Evolutionary conservation across 192 early-diverging fungal species (phyloP), one percentile per base, ranked within the genome.

Genomic region (Backusella luteola): DNA sequence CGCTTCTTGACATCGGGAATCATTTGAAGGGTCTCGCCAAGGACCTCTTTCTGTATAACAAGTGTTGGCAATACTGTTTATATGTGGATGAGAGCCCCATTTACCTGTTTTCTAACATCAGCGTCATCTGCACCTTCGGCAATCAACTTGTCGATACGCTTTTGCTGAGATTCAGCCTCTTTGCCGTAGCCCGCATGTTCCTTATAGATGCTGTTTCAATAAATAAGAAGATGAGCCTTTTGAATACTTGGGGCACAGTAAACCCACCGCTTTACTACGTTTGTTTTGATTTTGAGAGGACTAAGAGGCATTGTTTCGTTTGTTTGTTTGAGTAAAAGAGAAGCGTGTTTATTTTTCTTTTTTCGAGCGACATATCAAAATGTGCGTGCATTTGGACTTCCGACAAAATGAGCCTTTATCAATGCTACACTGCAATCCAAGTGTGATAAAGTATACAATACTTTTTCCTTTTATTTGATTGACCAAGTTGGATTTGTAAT

Each of bases 101-200:
- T 78, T 88, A 88, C 89, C 85, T 91, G 89, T 77, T 91, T 89
- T 74, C 84, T 80, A 74, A 91, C 82, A 69, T 88, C 86, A 39
- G 84, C 79, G 36, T 87, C 82, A 73, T 91, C 88, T 26, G 87
- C 87, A 52, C 82, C 84, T 7, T 83, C 80, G 23, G 74, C 85
- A 32, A 82, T 74, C 42, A 91, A 71, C 34, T 81, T 90, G 34
- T 87, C 86, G 39, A 91, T 89, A 29, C 85, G 84, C 41, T 79
- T 73, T 71, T 87, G 79, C 70, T 91, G 90, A 14, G 70, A 56
- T 12, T 72, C 66, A 9, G 81, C 83, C 53, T 91, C 90, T 66
- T 83, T 79, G 23, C 67, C 66, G 76, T 91, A 91, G 34, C 73
- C 85, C 66, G 79, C 73, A 15, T 79, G 74, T 53, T 91, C 90